These are phyloP conservation scores for Schoenoplectus triqueter DNA, from an alignment of 202 grass and related monocot genomes.

Conservation along the genomic window DNA sequence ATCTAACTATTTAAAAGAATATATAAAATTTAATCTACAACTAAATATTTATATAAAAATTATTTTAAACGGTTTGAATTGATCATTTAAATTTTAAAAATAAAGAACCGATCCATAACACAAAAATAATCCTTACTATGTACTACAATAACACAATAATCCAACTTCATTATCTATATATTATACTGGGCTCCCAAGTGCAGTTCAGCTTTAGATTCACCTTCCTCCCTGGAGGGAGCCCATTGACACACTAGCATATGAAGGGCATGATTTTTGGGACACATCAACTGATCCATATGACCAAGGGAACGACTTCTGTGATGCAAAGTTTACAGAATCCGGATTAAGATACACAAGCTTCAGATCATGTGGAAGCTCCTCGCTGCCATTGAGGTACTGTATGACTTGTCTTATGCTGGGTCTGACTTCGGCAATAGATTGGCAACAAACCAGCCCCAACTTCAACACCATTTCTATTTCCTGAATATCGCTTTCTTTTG, in stretches of 20 bases:
- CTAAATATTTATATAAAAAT: too few species aligned
- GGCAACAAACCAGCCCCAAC: constrained; percentile 48
- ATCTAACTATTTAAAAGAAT: too few species aligned
- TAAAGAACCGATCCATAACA: too few species aligned
- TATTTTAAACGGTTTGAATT: too few species aligned
- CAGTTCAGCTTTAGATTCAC: constrained; percentile 23
- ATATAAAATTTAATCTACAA: too few species aligned
- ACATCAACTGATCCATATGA: not conserved
- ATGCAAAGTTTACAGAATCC: constrained; percentile 32
- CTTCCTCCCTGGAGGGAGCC: constrained; percentile 32
- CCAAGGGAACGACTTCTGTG: constrained; percentile 35
- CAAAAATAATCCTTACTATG: too few species aligned
- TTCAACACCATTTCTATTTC: constrained; percentile 51
- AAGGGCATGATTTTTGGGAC: too few species aligned
- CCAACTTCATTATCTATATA: not conserved
- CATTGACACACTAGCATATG: constrained; percentile 24
- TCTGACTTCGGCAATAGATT: constrained; percentile 38
- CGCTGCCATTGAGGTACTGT: constrained; percentile 49
- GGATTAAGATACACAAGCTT: constrained; percentile 37
- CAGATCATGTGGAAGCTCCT: constrained; percentile 38
- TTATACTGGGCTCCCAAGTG: not conserved
- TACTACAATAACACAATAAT: too few species aligned
- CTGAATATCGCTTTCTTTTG: constrained; percentile 19
- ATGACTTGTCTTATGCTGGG: constrained; percentile 55
- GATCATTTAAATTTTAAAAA: too few species aligned